phyloP scores from a whole-genome alignment of 371 early-diverging fungal genomes.

The Blastocladiella emersonii region DNA sequence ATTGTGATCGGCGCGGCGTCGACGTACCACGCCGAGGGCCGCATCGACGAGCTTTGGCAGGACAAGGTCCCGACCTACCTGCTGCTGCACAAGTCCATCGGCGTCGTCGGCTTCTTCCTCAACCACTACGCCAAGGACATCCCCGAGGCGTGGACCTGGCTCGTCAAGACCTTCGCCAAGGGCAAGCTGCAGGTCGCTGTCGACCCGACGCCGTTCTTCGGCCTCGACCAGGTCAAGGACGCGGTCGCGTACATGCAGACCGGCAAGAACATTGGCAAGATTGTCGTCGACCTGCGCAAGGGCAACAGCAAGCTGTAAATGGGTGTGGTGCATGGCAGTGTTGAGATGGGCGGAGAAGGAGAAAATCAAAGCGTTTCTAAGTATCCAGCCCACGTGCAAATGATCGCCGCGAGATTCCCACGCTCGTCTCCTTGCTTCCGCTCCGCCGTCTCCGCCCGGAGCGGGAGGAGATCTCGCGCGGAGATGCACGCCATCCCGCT shows the following conservation, averaged over 20 bases:
- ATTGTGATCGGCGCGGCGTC: conserved; percentile 43
- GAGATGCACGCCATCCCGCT: too few species aligned
- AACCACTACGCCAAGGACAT: conserved; percentile 14
- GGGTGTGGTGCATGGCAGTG: too few species aligned
- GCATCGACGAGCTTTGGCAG: conserved; percentile 21
- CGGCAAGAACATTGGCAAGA: conserved; percentile 43
- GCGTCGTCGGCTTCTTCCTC: conserved; percentile 43
- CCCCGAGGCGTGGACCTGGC: background rate
- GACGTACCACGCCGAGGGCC: conserved; percentile 18
- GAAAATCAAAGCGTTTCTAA: too few species aligned
- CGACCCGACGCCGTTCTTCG: conserved; percentile 24
- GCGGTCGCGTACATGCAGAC: conserved; percentile 28
- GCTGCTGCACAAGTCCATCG: conserved; percentile 34
- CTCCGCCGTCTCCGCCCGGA: too few species aligned
- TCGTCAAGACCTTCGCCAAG: background rate
- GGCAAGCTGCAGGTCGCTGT: conserved; percentile 24
- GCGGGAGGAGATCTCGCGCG: too few species aligned
- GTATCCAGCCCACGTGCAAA: too few species aligned
- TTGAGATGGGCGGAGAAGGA: too few species aligned
- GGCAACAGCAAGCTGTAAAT: too few species aligned
- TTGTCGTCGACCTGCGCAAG: conserved; percentile 21
- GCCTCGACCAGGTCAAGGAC: conserved; percentile 23
- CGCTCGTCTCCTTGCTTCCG: too few species aligned
- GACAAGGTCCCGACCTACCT: conserved; percentile 30
- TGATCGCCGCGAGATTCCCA: too few species aligned